Evolutionary conservation across 805 yeast genomes (phyloP), one percentile per base, ranked within the genome.

Genomic region (Kodamaea leandrae): DNA sequence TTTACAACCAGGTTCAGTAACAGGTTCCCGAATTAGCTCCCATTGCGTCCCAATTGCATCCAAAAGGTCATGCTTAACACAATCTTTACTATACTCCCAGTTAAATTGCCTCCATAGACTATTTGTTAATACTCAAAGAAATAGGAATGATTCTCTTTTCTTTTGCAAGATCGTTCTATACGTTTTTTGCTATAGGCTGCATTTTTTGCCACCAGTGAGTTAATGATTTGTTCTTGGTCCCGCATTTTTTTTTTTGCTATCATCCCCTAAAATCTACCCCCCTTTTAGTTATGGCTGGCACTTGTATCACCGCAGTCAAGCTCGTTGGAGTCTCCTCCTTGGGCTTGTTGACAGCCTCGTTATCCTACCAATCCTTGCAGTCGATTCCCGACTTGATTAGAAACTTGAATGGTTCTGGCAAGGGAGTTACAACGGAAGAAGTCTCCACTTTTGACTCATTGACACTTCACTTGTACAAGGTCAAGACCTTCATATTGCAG

Each of bases 251-350:
- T 23, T 15, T 25, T n/a, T 18, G 21, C 25, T 20, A 18, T n/a
- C 24, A 32, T 20, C 29, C 39, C 39, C 41, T 34, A 12, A 34
- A 34, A 23, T 34, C 37, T 24, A 9, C 27, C 21, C 32, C 27
- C n/a, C n/a, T n/a, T n/a, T n/a, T n/a, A n/a, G n/a, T 20, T 12
- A 38, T 38, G 41, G 36, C 41, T 19, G 41, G 41, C 21, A 12
- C 39, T 32, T 69, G 74, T 52, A 53, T 68, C 50, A 60, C 67
- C 30, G 51, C 63, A 34, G 77, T 81, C 44, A 84, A 84, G 56
- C 58, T 81, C 36, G 61, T 81, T 29, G 90, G 89, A 25, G 76
- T 77, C 26, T 71, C 83, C 3, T 76, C 89, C 8, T 60, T 84
- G 36, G 93, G 91, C n/a, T 55, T 83, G 45, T 70, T 80, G 51